Base-by-base conservation (phyloP, 306 rosid genomes). In the Delonix regia region DNA sequence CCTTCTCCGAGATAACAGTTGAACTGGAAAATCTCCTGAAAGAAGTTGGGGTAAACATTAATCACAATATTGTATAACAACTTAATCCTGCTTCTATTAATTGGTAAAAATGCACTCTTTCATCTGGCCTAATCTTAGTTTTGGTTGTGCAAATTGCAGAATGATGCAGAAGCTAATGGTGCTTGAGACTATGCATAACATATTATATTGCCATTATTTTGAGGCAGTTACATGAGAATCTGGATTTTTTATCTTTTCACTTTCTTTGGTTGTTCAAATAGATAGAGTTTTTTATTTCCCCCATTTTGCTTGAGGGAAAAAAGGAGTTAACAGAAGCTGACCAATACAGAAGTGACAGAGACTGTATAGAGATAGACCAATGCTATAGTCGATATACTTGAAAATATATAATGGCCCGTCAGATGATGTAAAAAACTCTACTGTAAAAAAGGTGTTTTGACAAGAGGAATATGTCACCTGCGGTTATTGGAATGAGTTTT, bases 1-100 rank as follows among this genome's bases (percentile, higher is more conserved):
- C 90, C 66, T 96, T 96, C 81, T 52, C 83, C 5, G 96, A 88
- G 77, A 86, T 96, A 84, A 87, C 81, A 69, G 84, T 70, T 78
- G 94, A 96, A 81, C 94, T 96, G 45, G 90, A 93, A 85, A 85
- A 66, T 84, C 85, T 96, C 65, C 85, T 85, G 18, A 81, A 66
- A 64, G 91, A 92, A 76, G 85, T 88, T 56, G 77, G 91, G 91
- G 99, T 89, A 83, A 33, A 68, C 61, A 60, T 30, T 22, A 49
- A 39, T 27, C 8, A 10, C 71, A 62, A 6, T 48, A 30, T 25
- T 41, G 38, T 49, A 27, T 66, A n/a, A 39, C 27, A 41, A 65
- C 27, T 21, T 64, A 51, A 65, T 78, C 51, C 6, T 10, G 21
- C 21, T 69, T 74, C 47, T 59, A n/a, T 39, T 55, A 8, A 24